Base-by-base conservation (phyloP, 495 filamentous ascomycete genomes). In the Tuber melanosporum region DNA sequence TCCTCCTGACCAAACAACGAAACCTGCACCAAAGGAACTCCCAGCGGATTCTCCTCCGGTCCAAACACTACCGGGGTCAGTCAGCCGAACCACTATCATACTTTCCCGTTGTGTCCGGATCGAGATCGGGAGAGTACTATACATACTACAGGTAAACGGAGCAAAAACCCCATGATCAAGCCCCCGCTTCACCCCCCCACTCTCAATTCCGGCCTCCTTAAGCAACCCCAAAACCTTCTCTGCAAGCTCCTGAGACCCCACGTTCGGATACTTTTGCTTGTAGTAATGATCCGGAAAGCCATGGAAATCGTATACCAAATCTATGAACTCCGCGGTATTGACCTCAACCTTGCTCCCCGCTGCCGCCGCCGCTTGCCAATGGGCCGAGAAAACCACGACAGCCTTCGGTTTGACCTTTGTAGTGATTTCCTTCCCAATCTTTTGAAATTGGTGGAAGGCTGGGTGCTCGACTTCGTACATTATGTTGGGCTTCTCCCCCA, bases 251-350 rank as follows among this genome's bases (percentile, higher is more conserved):
- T 87, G 88, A 70, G 88, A 90, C 26, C 92, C 93, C 26, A 86
- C 88, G 78, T 91, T 89, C 1, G 92, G 93, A 79, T 89, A 96
- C 74, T 89, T 89, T 74, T 90, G 89, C 74, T 89, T 83, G 82
- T 91, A 91, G 81, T 86, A 89, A 66, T 85, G 80, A 15, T 85
- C 83, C 0, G 92, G 94, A 84, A 95, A 96, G 43, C 91, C 91
- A 82, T 94, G 92, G 87, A 92, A 94, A 81, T 97, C 94, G 85
- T 96, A 96, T 71, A 96, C 93, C 81, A 96, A 83, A 77, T 92
- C 90, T 1, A 88, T 91, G 75, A 86, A 84, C 78, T 91, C 91
- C 7, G 89, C 90, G 15, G 87, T 89, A 84, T 95, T 95, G 78
- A 95, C 89, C 81, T 92, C 86, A 74, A 96, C 88, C 5, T 85